Evolutionary conservation across 2,329 filamentous ascomycete species (phyloP), one percentile per base, ranked within the genome.

Genomic region (Diaporthe batatas): DNA sequence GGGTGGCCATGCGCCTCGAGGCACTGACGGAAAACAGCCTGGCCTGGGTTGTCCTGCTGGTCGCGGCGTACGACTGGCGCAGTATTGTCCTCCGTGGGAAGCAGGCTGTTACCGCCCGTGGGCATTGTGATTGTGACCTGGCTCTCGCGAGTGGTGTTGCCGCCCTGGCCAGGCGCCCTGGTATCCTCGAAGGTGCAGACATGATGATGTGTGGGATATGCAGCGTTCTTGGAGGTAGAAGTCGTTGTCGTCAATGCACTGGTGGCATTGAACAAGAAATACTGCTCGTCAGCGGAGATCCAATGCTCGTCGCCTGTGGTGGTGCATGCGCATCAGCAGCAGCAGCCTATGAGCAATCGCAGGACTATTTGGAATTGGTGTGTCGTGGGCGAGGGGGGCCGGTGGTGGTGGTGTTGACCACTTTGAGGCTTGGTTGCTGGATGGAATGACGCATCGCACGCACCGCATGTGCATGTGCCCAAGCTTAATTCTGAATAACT

Each of bases 1-100:
- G 80, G 62, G 79, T 81, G 64, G 79, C 80, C 59, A 79, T 75
- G 29, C 65, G 76, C 47, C 77, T 77, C 21, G 77, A 73, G 36
- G 72, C 76, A 39, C 79, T 81, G n/a, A 44, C 53, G 2, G 78
- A 77, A 54, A 79, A 79, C 44, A 71, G 71, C 12, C 78, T 75
- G 7, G 54, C 74, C 29, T 73, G 76, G 1, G 69, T 62, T 44
- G 65, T 62, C 44, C 69, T 73, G 72, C 62, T 51, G 11, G 65
- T 51, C 8, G 73, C 73, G 23, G 47, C 65, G 29, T 62, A 72
- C n/a, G 64, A 57, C 51, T 55, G 72, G 44, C 72, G 65, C 49
- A 62, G 6, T 59, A 70, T 44, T 21, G 34, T 70, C 16, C 69
- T 70, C 47, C 69, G 49, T 3, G 72, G 72, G 21, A 75, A n/a